Conservation (phyloP, 2,329 filamentous ascomycete genomes). For the Fusarium graminum region DNA sequence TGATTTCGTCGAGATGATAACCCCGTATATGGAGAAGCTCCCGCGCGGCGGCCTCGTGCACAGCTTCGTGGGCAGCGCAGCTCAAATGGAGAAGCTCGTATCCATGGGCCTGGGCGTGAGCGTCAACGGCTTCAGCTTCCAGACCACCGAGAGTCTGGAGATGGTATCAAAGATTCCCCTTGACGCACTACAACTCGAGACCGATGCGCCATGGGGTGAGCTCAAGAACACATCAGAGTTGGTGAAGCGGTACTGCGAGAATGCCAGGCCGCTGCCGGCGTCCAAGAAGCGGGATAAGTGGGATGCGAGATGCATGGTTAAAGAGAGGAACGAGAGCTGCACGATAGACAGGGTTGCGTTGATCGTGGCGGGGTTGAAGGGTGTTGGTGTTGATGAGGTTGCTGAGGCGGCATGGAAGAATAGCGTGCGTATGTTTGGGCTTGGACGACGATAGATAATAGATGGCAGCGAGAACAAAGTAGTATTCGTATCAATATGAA, state of each 20-base stretch:
- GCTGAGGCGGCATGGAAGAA: constrained; percentile 56
- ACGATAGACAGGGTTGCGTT: constrained; percentile 61
- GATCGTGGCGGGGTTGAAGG: constrained; percentile 63
- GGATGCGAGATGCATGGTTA: constrained; percentile 60
- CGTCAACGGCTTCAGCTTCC: constrained; percentile 64
- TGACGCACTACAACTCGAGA: constrained; percentile 45
- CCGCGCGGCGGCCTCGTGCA: constrained; percentile 45
- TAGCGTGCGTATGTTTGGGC: constrained; percentile 52
- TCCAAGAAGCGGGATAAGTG: constrained; percentile 66
- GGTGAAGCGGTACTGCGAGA: constrained; percentile 57
- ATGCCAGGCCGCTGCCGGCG: constrained; percentile 54
- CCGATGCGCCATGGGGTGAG: constrained; percentile 49
- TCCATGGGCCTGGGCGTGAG: constrained; percentile 45
- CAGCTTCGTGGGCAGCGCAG: constrained; percentile 45
- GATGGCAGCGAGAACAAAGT: not conserved
- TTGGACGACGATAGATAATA: constrained; percentile 38
- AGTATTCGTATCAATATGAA: not conserved
- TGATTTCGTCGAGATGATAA: constrained; percentile 53
- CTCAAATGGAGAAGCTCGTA: constrained; percentile 47
- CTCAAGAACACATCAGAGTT: constrained; percentile 45
- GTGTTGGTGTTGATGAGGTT: constrained; percentile 58
- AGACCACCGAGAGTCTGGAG: constrained; percentile 41
- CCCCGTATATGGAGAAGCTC: constrained; percentile 52
- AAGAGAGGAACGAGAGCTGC: constrained; percentile 65
- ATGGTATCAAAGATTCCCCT: constrained; percentile 47